Evolutionary conservation across 495 filamentous ascomycete species (phyloP).

Genomic region (Penicillium ucsense): DNA sequence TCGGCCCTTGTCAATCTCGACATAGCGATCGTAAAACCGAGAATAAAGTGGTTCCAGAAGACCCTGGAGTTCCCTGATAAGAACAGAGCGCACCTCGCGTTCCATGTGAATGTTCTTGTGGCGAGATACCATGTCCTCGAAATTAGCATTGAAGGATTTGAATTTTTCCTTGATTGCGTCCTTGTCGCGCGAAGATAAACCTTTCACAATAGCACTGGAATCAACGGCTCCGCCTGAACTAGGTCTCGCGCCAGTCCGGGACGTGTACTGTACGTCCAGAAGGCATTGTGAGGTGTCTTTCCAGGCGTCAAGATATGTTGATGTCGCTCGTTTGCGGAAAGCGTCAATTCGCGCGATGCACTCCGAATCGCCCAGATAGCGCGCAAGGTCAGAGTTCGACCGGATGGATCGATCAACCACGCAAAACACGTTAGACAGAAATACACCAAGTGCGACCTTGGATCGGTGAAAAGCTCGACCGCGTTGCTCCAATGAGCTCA

Average conservation of each 20-base stretch:
- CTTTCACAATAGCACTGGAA: conserved; percentile 72
- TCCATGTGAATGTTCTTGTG: conserved; percentile 82
- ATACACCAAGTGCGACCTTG: conserved; percentile 73
- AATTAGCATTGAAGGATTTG: conserved; percentile 76
- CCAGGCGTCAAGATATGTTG: conserved; percentile 80
- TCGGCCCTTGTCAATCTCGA: conserved; percentile 92
- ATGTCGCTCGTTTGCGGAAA: conserved; percentile 78
- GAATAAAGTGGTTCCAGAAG: conserved; percentile 91
- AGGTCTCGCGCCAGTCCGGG: conserved; percentile 49
- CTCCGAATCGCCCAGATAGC: conserved; percentile 56
- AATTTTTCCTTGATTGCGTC: conserved; percentile 96
- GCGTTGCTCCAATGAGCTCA: conserved; percentile 68
- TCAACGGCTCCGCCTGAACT: conserved; percentile 59
- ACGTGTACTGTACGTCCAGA: conserved; percentile 88
- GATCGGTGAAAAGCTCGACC: conserved; percentile 64
- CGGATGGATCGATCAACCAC: conserved; percentile 80
- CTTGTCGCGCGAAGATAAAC: conserved; percentile 76
- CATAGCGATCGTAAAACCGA: conserved; percentile 94
- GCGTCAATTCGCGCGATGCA: conserved; percentile 57
- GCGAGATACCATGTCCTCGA: conserved; percentile 74
- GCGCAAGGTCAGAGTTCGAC: conserved; percentile 60
- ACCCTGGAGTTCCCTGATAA: conserved; percentile 73
- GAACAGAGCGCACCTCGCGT: conserved; percentile 67
- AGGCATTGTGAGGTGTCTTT: conserved; percentile 76
- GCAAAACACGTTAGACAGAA: conserved; percentile 81